Evolutionary conservation across 305 asterid genomes (phyloP).

Genomic region (Fraxinus angustifolia): DNA sequence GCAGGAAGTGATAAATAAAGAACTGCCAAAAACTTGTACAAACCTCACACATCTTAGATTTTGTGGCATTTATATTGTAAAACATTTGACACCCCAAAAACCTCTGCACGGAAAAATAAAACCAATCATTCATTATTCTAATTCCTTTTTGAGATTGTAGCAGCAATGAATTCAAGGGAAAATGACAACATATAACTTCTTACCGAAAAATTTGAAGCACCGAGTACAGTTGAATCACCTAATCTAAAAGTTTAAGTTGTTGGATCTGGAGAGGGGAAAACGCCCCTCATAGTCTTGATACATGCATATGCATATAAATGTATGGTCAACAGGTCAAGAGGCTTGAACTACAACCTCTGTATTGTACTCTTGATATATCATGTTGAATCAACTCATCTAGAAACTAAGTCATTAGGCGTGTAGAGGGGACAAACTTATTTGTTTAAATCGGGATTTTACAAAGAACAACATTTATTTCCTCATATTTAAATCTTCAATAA

Average conservation of each 20-base stretch:
- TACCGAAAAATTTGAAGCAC: not conserved
- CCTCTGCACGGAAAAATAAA: slow-evolving; percentile 34
- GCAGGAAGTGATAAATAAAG: not conserved
- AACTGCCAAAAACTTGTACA: slow-evolving; percentile 19
- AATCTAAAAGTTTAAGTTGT: not conserved
- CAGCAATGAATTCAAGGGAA: not conserved
- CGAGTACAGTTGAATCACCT: not conserved
- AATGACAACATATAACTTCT: not conserved
- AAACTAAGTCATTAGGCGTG: not conserved
- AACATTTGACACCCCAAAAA: slow-evolving; percentile 36
- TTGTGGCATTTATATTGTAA: slow-evolving; percentile 24
- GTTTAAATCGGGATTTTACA: not conserved
- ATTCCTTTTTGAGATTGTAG: not conserved
- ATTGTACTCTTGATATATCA: not conserved
- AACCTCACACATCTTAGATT: slow-evolving; percentile 56
- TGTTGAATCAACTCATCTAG: not conserved
- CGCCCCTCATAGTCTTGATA: not conserved
- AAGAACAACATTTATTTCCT: not conserved
- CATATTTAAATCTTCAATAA: not conserved
- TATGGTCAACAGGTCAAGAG: not conserved
- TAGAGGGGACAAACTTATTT: not conserved
- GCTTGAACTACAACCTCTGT: not conserved
- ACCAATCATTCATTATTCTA: not conserved
- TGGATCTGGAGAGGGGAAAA: not conserved
- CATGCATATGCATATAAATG: not conserved